These are phyloP conservation scores for Mucor plumbeus DNA, from an alignment of 371 early-diverging fungal species.

Conservation along the genomic window DNA sequence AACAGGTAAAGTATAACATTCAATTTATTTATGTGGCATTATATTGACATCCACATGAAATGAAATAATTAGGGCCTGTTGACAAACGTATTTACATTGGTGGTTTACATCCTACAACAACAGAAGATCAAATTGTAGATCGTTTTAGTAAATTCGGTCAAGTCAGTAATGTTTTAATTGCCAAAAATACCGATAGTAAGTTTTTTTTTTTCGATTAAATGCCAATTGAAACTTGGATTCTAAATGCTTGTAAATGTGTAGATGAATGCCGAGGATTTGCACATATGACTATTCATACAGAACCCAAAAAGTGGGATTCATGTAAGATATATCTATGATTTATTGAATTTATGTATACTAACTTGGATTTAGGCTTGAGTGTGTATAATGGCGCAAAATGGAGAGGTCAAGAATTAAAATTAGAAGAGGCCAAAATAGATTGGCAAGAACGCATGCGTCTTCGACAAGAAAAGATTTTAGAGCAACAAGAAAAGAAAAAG, in stretches of 20 bases:
- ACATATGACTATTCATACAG: constrained; percentile 71
- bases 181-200: constrained; percentile 49
- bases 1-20: background rate
- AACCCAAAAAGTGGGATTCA: constrained; percentile 65
- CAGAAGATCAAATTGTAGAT: constrained; percentile 59
- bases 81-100: constrained; percentile 78
- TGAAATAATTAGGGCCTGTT: constrained; percentile 17
- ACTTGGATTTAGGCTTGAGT: constrained; percentile 49
- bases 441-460: constrained; percentile 59
- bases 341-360: background rate
- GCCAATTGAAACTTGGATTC: too few species aligned
- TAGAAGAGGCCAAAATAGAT: constrained; percentile 83
- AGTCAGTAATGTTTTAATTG: constrained; percentile 56
- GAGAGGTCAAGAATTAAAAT: constrained; percentile 77
- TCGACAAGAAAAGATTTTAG: constrained; percentile 33
- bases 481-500: constrained; percentile 36
- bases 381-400: constrained; percentile 85
- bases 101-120: constrained; percentile 69
- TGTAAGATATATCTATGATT: constrained; percentile 44
- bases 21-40: too few species aligned
- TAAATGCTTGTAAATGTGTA: background rate
- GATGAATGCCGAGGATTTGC: constrained; percentile 77
- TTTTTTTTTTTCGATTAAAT: background rate
- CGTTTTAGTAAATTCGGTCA: constrained; percentile 79
- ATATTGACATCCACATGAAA: background rate